Conservation (phyloP, 495 filamentous ascomycete species). For the Aspergillus avenaceus region DNA sequence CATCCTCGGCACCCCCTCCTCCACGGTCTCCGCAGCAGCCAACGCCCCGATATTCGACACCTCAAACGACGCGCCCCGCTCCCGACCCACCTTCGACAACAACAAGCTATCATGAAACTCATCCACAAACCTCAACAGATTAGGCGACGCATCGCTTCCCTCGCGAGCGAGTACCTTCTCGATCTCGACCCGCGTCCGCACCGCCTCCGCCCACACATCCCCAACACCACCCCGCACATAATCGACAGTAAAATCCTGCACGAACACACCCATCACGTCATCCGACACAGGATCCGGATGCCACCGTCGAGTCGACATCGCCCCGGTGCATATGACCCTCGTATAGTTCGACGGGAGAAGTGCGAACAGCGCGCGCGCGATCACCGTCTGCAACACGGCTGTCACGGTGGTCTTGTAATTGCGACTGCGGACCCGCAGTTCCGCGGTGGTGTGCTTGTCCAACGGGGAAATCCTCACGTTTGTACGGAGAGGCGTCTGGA, state of each 20-base stretch:
- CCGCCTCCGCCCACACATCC: constrained; percentile 31
- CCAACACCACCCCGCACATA: constrained; percentile 10
- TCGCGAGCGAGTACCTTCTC: constrained; percentile 22
- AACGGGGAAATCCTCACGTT: constrained; percentile 20
- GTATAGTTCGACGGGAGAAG: constrained; percentile 31
- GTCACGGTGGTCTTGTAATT: constrained; percentile 35
- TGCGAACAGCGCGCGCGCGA: constrained; percentile 33
- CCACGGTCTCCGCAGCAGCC: constrained; percentile 14
- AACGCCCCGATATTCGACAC: constrained; percentile 44
- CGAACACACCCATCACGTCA: constrained; percentile 37
- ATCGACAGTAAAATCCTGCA: constrained; percentile 21
- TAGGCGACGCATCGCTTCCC: constrained; percentile 29
- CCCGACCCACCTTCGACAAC: constrained; percentile 27
- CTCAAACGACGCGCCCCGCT: constrained; percentile 32
- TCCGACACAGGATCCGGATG: constrained; percentile 28
- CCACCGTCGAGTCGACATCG: constrained; percentile 33
- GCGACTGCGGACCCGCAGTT: constrained; percentile 23
- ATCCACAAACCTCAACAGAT: constrained; percentile 34
- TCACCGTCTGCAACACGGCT: constrained; percentile 25
- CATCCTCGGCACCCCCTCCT: constrained; percentile 21
- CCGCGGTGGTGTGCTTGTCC: constrained; percentile 9
- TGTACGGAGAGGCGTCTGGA: constrained; percentile 18
- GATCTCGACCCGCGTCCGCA: constrained; percentile 26
- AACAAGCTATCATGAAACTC: constrained; percentile 31
- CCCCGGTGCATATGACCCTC: constrained; percentile 15